A percentile compares a stretch with the other conserved stretches of the same genome.
These are phyloP conservation scores for Bipolaris sorokiniana DNA, from an alignment of 2,329 filamentous ascomycete genomes.

Conservation along the genomic window DNA sequence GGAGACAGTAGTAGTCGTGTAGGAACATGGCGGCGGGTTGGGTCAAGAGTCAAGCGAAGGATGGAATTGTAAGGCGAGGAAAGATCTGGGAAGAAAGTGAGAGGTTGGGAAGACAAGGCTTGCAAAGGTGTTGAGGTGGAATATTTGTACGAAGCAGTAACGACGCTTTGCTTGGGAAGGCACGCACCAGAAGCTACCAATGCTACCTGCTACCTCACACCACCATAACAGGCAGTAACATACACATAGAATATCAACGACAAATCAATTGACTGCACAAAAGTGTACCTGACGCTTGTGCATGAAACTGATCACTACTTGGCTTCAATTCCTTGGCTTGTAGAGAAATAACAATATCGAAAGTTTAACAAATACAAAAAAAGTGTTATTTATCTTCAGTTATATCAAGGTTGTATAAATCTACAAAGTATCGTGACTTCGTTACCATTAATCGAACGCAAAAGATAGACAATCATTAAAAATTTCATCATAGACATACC, in stretches of 20 bases:
- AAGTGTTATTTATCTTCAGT: neutral
- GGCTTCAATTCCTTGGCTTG: too few relatives aligned
- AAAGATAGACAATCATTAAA: neutral
- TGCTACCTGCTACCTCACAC: neutral
- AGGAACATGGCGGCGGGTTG: constrained; percentile 4
- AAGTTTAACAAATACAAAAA: too few relatives aligned
- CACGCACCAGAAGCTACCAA: neutral
- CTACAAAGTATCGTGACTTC: constrained; percentile 6
- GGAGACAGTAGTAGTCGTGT: neutral
- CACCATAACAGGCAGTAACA: neutral
- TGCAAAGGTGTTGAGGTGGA: neutral
- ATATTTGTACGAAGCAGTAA: neutral
- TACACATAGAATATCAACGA: neutral
- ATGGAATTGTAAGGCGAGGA: neutral
- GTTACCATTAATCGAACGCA: neutral
- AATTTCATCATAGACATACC: neutral
- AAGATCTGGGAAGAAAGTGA: neutral
- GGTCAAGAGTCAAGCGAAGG: neutral
- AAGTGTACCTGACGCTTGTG: neutral
- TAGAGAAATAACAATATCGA: too few relatives aligned
- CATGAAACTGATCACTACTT: too few relatives aligned
- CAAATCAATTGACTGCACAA: neutral
- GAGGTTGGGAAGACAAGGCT: neutral
- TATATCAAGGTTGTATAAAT: neutral
- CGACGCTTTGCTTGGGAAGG: neutral